Evolutionary conservation across 192 early-diverging fungal genomes (phyloP).

Genomic region (Obelidium mucronatum): DNA sequence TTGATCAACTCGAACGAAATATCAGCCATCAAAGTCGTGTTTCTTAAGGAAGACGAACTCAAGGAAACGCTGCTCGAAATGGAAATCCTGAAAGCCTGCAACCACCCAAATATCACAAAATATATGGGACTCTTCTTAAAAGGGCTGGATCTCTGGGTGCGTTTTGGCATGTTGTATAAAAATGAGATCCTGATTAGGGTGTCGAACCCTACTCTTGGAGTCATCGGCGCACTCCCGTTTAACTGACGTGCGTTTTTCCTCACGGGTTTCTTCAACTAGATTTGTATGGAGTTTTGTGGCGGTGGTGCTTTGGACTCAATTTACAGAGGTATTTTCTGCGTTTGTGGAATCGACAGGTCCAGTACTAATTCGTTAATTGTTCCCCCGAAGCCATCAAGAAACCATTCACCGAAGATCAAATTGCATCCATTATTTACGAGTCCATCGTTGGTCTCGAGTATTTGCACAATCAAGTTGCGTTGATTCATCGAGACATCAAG

Average conservation of each 20-base stretch:
- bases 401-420: conserved; percentile 62
- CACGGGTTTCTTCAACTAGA: conserved; percentile 36
- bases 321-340: conserved; percentile 55
- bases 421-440: conserved; percentile 64
- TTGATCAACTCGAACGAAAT: conserved; percentile 58
- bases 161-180: too few species aligned
- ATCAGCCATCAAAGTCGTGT: conserved; percentile 69
- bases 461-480: conserved; percentile 57
- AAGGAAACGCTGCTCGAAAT: conserved; percentile 73
- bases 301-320: conserved; percentile 68
- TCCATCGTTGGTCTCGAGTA: conserved; percentile 66
- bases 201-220: too few species aligned
- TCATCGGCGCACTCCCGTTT: too few species aligned
- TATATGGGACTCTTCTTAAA: conserved; percentile 70
- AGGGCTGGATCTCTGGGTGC: conserved; percentile 69
- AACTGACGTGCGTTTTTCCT: too few species aligned
- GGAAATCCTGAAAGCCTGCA: conserved; percentile 66
- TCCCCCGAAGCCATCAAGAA: conserved; percentile 55
- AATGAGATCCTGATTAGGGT: too few species aligned
- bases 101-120: conserved; percentile 63
- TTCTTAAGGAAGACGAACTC: conserved; percentile 70
- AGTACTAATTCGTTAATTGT: neutral
- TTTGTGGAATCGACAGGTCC: neutral
- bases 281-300: conserved; percentile 71
- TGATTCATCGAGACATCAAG: conserved; percentile 74